A percentile compares a stretch with the other conserved stretches of the same genome.
phyloP scores from a whole-genome alignment of 148 eudicot species.

The Spergularia bocconei region DNA sequence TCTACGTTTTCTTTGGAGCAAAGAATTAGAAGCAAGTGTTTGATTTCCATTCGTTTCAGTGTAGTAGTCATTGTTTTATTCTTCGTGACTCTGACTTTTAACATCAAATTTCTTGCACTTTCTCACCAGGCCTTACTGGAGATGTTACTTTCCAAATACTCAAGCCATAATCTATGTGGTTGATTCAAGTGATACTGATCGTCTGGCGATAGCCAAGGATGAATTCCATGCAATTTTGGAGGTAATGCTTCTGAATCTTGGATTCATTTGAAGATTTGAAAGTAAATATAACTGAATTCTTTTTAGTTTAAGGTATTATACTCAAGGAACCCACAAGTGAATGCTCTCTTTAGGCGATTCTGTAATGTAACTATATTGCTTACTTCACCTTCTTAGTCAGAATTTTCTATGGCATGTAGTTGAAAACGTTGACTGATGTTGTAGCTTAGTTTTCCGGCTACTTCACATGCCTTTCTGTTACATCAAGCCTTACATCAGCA shows the following conservation, averaged over 20 bases:
- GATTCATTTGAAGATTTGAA: neutral
- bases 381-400: neutral
- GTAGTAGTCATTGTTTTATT: neutral
- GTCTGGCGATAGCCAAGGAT: conserved; percentile 89
- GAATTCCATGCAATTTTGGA: conserved; percentile 95
- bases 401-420: neutral
- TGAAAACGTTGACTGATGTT: neutral
- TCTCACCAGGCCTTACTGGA: conserved; percentile 85
- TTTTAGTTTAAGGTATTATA: neutral
- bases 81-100: conserved; percentile 1
- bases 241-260: conserved; percentile 41
- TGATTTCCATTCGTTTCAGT: neutral
- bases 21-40: neutral
- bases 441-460: neutral
- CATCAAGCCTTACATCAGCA: neutral
- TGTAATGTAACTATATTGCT: neutral
- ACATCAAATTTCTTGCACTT: neutral
- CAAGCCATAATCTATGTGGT: conserved; percentile 98
- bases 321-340: neutral
- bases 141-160: conserved; percentile 98
- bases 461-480: neutral
- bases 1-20: neutral
- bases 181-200: conserved; percentile 96
- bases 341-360: neutral
- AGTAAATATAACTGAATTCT: neutral